phyloP scores from a whole-genome alignment of 2,329 filamentous ascomycete genomes.

The Albophoma yamanashiensis region DNA sequence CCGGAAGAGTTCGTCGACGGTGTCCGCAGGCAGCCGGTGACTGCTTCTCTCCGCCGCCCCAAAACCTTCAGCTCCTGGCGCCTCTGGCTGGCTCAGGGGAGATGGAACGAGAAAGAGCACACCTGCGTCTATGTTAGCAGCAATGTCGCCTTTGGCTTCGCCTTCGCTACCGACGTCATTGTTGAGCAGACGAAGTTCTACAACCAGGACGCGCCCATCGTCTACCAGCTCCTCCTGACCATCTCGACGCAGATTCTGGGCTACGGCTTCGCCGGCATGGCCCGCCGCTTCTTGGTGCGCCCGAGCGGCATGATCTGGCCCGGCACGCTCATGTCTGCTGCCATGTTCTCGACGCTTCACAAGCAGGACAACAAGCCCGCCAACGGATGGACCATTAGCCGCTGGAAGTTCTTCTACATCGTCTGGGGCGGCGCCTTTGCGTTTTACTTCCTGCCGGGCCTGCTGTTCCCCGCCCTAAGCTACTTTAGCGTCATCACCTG shows the following conservation, averaged over 20 bases:
- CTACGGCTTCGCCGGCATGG: conserved; percentile 77
- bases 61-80: conserved; percentile 37
- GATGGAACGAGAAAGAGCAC: conserved; percentile 84
- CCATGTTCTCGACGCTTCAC: conserved; percentile 82
- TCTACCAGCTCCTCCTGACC: conserved; percentile 73
- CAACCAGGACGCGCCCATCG: conserved; percentile 64
- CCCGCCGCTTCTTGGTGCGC: conserved; percentile 69
- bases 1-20: conserved; percentile 40
- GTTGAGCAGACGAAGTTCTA: conserved; percentile 88
- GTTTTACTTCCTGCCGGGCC: conserved; percentile 78
- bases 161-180: conserved; percentile 82
- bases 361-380: conserved; percentile 74
- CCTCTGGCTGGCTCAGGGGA: conserved; percentile 68
- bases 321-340: conserved; percentile 74
- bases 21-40: conserved; percentile 15
- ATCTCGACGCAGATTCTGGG: conserved; percentile 80
- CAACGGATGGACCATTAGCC: conserved; percentile 71
- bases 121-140: conserved; percentile 83
- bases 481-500: conserved; percentile 86
- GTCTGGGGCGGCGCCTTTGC: conserved; percentile 61
- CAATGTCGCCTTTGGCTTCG: conserved; percentile 83
- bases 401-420: conserved; percentile 74
- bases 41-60: conserved; percentile 7
- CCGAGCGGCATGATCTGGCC: conserved; percentile 91
- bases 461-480: conserved; percentile 73